Percentiles rank a stretch among this genome's conserved stretches.
phyloP scores from a whole-genome alignment of 148 eudicot genomes.

The Rhododendron ovatum region DNA sequence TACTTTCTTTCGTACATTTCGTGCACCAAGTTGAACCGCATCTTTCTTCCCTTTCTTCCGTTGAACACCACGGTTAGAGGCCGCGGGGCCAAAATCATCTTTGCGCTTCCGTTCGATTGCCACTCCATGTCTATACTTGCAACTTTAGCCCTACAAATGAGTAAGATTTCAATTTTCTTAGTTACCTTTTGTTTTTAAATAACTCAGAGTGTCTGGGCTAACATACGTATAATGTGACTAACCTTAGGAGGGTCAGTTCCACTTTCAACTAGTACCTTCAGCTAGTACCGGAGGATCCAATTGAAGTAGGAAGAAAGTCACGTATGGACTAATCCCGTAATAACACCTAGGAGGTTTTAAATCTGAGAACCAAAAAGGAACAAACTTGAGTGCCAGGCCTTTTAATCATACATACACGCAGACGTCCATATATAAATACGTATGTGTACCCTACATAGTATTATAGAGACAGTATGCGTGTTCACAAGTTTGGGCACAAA shows the following conservation, averaged over 20 bases:
- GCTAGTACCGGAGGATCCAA: too few species aligned
- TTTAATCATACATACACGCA: too few species aligned
- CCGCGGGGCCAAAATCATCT: conserved; percentile 23
- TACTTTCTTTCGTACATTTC: conserved; percentile 36
- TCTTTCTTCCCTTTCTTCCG: conserved; percentile 42
- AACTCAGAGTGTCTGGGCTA: too few species aligned
- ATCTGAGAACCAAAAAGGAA: not conserved
- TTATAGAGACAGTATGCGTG: too few species aligned
- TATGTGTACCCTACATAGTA: too few species aligned
- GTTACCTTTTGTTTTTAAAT: too few species aligned
- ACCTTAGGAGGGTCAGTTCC: too few species aligned
- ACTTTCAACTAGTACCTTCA: too few species aligned
- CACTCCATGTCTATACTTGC: conserved; percentile 39
- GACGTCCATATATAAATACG: too few species aligned
- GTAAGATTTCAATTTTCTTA: not conserved
- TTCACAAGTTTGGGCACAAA: too few species aligned
- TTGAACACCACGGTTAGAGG: conserved; percentile 33
- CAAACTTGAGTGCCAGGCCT: too few species aligned
- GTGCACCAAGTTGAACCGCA: conserved; percentile 46
- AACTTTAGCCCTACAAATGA: conserved; percentile 29
- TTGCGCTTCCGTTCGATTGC: conserved; percentile 38
- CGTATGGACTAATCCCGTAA: not conserved
- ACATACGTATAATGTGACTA: too few species aligned
- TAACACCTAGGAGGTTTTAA: not conserved
- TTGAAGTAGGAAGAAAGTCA: not conserved